phyloP scores from a whole-genome alignment of 805 yeast species.

The Candida vaughaniae region DNA sequence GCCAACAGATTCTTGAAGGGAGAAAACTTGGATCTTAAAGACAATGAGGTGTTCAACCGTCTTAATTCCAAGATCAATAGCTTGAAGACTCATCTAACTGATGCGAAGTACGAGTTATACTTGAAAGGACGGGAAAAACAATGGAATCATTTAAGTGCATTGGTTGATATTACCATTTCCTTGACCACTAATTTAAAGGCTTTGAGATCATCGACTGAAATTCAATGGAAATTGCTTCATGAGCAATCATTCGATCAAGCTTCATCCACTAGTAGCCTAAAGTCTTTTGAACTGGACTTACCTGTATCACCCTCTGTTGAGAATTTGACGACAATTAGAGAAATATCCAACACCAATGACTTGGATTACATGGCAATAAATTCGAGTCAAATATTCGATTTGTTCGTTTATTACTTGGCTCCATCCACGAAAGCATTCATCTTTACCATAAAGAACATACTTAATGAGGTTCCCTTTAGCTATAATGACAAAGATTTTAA shows the following conservation, averaged over 20 bases:
- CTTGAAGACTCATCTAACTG: slow-evolving; percentile 47
- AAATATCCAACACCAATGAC: slow-evolving; percentile 14
- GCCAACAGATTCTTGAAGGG: slow-evolving; percentile 51
- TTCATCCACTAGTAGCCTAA: slow-evolving; percentile 21
- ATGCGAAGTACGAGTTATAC: slow-evolving; percentile 60
- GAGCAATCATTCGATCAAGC: slow-evolving; percentile 12
- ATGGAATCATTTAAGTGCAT: slow-evolving; percentile 40
- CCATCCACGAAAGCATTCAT: slow-evolving; percentile 71
- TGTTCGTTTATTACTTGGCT: slow-evolving; percentile 66
- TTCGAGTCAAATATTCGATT: slow-evolving; percentile 53
- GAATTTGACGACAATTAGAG: slow-evolving; percentile 24
- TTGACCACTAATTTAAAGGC: slow-evolving; percentile 64
- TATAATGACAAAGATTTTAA: slow-evolving; percentile 21
- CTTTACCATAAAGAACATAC: slow-evolving; percentile 59
- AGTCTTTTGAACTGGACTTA: slow-evolving; percentile 19
- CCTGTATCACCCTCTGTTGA: slow-evolving; percentile 28
- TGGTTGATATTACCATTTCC: slow-evolving; percentile 52
- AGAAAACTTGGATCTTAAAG: slow-evolving; percentile 41
- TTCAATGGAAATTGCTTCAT: slow-evolving; percentile 57
- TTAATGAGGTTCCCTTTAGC: slow-evolving; percentile 60
- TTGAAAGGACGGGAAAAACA: slow-evolving; percentile 56
- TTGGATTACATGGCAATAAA: slow-evolving; percentile 22
- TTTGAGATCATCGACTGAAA: slow-evolving; percentile 63
- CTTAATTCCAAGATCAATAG: slow-evolving; percentile 41
- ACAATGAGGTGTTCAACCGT: slow-evolving; percentile 31